These are phyloP conservation scores for Alternaria ethzedia DNA, from an alignment of 2,329 filamentous ascomycete species.

Conservation along the genomic window DNA sequence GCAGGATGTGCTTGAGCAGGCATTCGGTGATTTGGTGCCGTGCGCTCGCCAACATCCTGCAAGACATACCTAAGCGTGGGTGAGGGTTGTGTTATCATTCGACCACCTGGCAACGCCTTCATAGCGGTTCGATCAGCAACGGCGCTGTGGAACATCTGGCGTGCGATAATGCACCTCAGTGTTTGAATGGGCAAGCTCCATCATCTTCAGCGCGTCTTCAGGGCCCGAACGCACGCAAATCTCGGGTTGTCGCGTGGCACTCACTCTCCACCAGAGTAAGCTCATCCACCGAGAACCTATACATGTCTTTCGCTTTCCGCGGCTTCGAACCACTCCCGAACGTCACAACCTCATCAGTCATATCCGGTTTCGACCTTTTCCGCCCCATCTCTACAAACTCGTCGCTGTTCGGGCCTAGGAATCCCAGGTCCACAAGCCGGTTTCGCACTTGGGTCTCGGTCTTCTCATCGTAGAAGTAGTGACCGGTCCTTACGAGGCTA, in stretches of 20 bases:
- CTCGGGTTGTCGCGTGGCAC: background rate
- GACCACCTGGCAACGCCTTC: background rate
- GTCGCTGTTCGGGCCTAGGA: slow-evolving; percentile 5
- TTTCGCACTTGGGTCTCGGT: slow-evolving; percentile 18
- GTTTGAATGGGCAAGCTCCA: background rate
- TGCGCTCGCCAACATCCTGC: background rate
- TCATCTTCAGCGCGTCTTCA: background rate
- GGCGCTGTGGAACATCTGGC: background rate
- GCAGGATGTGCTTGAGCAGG: background rate
- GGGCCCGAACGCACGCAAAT: background rate
- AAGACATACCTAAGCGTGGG: background rate
- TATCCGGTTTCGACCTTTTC: slow-evolving; percentile 3
- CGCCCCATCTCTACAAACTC: background rate
- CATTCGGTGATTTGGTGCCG: background rate
- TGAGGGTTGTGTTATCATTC: background rate
- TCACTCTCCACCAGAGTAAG: background rate
- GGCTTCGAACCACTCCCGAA: background rate
- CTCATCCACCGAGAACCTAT: background rate
- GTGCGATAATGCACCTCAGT: background rate
- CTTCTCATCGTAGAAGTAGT: slow-evolving; percentile 27
- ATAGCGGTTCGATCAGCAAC: background rate
- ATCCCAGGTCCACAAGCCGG: slow-evolving; percentile 22
- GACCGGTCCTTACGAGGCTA: slow-evolving; percentile 15
- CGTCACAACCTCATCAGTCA: background rate
- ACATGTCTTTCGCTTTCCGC: background rate